Conservation (phyloP, 257 asterid genomes). For the Thymus quinquecostatus region DNA sequence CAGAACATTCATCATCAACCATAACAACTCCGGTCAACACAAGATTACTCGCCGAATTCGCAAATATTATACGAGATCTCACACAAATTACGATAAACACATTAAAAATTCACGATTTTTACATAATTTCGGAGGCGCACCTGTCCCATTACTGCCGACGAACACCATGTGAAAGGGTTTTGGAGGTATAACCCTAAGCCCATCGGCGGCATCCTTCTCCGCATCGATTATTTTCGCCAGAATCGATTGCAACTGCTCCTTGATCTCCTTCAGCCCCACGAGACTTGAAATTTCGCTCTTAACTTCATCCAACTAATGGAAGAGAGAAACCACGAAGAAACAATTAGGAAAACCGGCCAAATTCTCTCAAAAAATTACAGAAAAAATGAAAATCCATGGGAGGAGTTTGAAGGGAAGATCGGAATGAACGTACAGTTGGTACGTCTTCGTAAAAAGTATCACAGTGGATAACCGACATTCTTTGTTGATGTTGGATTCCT, state of each 20-base stretch:
- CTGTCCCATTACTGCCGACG: conserved; percentile 54
- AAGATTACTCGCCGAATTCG: not conserved
- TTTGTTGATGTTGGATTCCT: conserved; percentile 1
- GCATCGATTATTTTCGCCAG: conserved; percentile 45
- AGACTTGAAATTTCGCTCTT: conserved; percentile 43
- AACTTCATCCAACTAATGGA: conserved; percentile 48
- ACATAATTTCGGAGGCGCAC: conserved; percentile 20
- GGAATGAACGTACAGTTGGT: conserved; percentile 40
- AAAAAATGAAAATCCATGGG: not conserved
- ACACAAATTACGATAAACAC: not conserved
- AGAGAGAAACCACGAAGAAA: not conserved
- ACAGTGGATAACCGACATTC: conserved; percentile 39
- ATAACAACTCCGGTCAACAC: not conserved
- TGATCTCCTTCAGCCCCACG: conserved; percentile 48
- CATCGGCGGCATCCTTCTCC: conserved; percentile 40
- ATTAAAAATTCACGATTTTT: not conserved
- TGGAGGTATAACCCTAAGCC: conserved; percentile 56
- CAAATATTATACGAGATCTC: not conserved
- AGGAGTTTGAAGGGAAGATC: not conserved
- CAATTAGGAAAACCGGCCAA: not conserved
- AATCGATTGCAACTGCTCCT: conserved; percentile 44
- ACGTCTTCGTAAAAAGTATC: conserved; percentile 42
- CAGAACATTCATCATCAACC: not conserved
- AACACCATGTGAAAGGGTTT: conserved; percentile 63
- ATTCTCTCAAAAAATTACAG: not conserved